These are phyloP conservation scores for Exophiala dermatitidis DNA, from an alignment of 2,329 filamentous ascomycete species.

Conservation along the genomic window DNA sequence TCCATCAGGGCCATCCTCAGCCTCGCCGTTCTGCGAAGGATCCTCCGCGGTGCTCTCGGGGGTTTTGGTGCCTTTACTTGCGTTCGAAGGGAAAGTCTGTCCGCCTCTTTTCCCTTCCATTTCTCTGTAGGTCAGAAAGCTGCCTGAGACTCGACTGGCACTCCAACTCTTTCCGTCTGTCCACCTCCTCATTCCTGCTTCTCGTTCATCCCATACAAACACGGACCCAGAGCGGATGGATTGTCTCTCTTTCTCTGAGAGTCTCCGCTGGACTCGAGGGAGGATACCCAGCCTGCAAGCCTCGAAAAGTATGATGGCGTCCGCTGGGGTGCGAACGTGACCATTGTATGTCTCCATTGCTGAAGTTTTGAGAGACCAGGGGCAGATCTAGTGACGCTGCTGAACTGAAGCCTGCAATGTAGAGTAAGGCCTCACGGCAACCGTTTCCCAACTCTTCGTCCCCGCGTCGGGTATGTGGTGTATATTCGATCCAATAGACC, in stretches of 20 bases:
- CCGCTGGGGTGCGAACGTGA: slow-evolving; percentile 86
- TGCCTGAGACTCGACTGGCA: slow-evolving; percentile 91
- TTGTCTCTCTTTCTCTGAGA: slow-evolving; percentile 95
- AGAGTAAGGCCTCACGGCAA: neutral
- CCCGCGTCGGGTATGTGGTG: too few species aligned
- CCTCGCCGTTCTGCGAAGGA: slow-evolving; percentile 57
- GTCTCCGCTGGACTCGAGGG: slow-evolving; percentile 80
- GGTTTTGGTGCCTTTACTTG: slow-evolving; percentile 60
- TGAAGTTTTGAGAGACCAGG: neutral
- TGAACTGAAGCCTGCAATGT: too few species aligned
- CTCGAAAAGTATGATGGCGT: slow-evolving; percentile 98
- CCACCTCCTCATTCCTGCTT: slow-evolving; percentile 97
- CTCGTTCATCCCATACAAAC: slow-evolving; percentile 98
- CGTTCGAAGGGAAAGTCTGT: slow-evolving; percentile 54
- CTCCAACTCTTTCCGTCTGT: slow-evolving; percentile 99
- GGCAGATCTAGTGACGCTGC: neutral
- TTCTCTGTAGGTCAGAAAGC: slow-evolving; percentile 93
- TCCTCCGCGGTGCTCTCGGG: slow-evolving; percentile 83
- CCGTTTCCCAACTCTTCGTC: too few species aligned
- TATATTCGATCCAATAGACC: too few species aligned
- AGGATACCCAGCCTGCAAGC: slow-evolving; percentile 84
- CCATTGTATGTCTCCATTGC: slow-evolving; percentile 94
- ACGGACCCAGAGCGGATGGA: slow-evolving; percentile 94
- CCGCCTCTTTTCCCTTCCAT: slow-evolving; percentile 98
- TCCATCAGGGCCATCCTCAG: slow-evolving; percentile 70